These are phyloP conservation scores for Dentipellis fragilis DNA, from an alignment of 768 basidiomycete species.

Conservation along the genomic window DNA sequence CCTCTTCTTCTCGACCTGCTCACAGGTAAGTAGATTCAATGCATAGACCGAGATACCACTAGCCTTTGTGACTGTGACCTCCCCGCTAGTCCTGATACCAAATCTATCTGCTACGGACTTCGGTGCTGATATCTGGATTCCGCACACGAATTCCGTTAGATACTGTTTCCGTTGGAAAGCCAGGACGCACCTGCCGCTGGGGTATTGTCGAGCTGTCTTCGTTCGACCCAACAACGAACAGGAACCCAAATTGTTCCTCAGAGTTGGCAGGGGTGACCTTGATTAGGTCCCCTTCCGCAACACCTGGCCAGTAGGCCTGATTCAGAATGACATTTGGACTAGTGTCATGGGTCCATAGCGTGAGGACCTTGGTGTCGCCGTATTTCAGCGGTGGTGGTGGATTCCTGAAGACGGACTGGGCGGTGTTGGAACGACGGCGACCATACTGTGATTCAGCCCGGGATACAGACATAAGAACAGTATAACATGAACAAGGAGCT, in stretches of 20 bases:
- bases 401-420: slow-evolving; percentile 51
- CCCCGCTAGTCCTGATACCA: slow-evolving; percentile 57
- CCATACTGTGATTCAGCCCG: slow-evolving; percentile 58
- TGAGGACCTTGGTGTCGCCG: slow-evolving; percentile 55
- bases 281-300: slow-evolving; percentile 66
- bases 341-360: slow-evolving; percentile 66
- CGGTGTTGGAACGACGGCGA: slow-evolving; percentile 66
- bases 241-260: slow-evolving; percentile 33
- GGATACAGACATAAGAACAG: slow-evolving; percentile 39
- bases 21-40: neutral
- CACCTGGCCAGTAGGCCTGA: slow-evolving; percentile 68
- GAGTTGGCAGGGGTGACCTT: slow-evolving; percentile 37
- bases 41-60: slow-evolving; percentile 2
- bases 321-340: slow-evolving; percentile 59
- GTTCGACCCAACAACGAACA: slow-evolving; percentile 57
- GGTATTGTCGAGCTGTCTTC: slow-evolving; percentile 53
- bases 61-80: slow-evolving; percentile 67
- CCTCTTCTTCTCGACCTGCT: slow-evolving; percentile 57
- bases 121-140: slow-evolving; percentile 60
- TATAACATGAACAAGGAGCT: neutral
- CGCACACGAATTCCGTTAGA: neutral
- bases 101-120: slow-evolving; percentile 65
- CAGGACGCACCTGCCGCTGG: slow-evolving; percentile 46
- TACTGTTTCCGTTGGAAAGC: neutral
- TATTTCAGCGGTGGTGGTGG: slow-evolving; percentile 40